Base-by-base conservation (phyloP, 2,329 filamentous ascomycete species). In the Alternaria sp. region DNA sequence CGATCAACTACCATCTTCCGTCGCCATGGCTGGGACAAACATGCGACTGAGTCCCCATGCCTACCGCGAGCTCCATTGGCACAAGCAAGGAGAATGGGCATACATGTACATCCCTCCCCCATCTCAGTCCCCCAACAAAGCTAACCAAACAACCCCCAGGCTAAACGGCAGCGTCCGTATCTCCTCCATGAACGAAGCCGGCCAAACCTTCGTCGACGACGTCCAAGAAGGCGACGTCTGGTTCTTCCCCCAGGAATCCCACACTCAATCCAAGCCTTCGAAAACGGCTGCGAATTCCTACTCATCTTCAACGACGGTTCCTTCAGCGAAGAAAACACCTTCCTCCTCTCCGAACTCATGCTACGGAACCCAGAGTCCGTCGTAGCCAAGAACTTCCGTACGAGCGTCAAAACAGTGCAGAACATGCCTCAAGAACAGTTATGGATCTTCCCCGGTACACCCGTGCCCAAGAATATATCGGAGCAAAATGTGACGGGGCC, bases 1-100 rank as follows among this genome's bases (percentile, higher is more conserved):
- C 13, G 69, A 78, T 15, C 66, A 80, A 12, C 66, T 83, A 1
- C 81, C 81, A 0, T 68, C 81, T 26, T 78, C 81, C 6, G 81
- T 73, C 13, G 76, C 75, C 10, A 82, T 83, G 79, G 81, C 81
- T 9, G 81, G 81, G 40, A 80, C 82, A 0, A 77, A 83, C 59
- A 82, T 83, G 81, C 72, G 79, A 50, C 68, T 80, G 1, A 74
- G 73, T 25, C 77, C 80, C 0, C 66, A 85, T 25, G 87, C 85
- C 0, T 89, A 89, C 64, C 84, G 89, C 19, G 88, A 90, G 73
- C 78, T 90, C 21, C 89, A 91, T 67, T 91, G 86, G 86, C 87
- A 89, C 67, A 86, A 83, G 40, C 82, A 84, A 43, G 83, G 79
- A 51, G 81, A 87, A 67, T 87, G 85, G 85, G 80, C 83, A 0